phyloP scores from a whole-genome alignment of 768 basidiomycete genomes.

The Termitomyces sp. region DNA sequence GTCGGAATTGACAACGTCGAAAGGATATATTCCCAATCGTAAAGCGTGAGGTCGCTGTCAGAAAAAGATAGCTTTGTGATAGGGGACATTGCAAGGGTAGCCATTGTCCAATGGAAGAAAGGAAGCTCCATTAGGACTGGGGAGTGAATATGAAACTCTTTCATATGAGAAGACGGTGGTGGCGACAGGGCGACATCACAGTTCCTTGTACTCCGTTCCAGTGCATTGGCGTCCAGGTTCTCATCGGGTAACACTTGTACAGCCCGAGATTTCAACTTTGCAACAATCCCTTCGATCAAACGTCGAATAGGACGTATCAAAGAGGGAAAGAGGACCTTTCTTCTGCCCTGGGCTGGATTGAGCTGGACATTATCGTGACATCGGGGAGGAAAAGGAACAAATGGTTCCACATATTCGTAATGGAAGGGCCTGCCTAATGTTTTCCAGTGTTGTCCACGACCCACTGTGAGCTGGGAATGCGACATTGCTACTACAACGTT shows the following conservation, averaged over 20 bases:
- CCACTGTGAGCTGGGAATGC: conserved; percentile 4
- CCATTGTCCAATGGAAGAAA: conserved; percentile 14
- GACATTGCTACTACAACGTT: conserved; percentile 6
- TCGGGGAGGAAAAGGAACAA: background rate
- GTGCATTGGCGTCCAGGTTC: too few species aligned
- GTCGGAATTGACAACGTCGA: conserved; percentile 11
- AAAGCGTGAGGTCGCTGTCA: conserved; percentile 8
- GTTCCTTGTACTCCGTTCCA: background rate
- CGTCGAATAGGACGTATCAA: background rate
- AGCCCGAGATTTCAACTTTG: background rate
- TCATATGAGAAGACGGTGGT: background rate
- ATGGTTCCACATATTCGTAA: conserved; percentile 2
- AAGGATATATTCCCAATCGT: conserved; percentile 17
- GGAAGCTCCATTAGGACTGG: conserved; percentile 8
- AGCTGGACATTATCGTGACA: background rate
- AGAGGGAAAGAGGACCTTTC: background rate
- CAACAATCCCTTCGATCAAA: background rate
- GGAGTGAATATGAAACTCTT: conserved; percentile 8
- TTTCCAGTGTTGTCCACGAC: background rate
- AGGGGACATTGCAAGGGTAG: conserved; percentile 11
- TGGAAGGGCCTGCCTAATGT: conserved; percentile 3
- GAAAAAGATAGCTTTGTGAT: conserved; percentile 14
- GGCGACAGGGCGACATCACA: background rate
- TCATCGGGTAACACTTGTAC: background rate
- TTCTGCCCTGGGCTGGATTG: background rate